phyloP scores from a whole-genome alignment of 768 basidiomycete genomes.

The Mycena capillaripes region DNA sequence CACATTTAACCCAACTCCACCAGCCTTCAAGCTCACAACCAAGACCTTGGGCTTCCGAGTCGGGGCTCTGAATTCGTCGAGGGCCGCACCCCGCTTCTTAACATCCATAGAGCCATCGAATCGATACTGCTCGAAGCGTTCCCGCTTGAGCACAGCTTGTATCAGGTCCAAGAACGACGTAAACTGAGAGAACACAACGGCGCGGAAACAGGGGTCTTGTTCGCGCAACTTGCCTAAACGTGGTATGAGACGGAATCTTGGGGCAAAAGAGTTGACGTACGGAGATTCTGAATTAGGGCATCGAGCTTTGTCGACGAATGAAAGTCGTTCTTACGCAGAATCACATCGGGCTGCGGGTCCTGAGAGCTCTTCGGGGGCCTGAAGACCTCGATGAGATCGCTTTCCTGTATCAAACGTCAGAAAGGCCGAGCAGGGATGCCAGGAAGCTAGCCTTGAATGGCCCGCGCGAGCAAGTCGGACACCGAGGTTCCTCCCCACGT shows the following conservation, averaged over 20 bases:
- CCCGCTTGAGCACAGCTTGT: slow-evolving; percentile 76
- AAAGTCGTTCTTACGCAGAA: slow-evolving; percentile 86
- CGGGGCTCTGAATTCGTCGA: slow-evolving; percentile 81
- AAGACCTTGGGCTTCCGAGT: slow-evolving; percentile 82
- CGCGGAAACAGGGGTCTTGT: slow-evolving; percentile 84
- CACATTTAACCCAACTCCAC: slow-evolving; percentile 92
- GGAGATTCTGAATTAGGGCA: slow-evolving; percentile 81
- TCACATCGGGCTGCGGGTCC: slow-evolving; percentile 58
- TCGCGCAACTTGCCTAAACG: slow-evolving; percentile 69
- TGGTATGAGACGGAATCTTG: background rate
- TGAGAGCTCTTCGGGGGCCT: slow-evolving; percentile 54
- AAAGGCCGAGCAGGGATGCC: background rate
- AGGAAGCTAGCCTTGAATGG: slow-evolving; percentile 67
- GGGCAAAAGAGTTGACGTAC: slow-evolving; percentile 52
- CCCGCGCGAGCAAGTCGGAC: slow-evolving; percentile 84
- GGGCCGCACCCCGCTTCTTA: slow-evolving; percentile 80
- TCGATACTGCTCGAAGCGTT: slow-evolving; percentile 77
- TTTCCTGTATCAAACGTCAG: slow-evolving; percentile 54
- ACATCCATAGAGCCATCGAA: slow-evolving; percentile 96
- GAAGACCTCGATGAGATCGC: slow-evolving; percentile 75
- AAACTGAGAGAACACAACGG: slow-evolving; percentile 93
- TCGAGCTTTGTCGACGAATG: slow-evolving; percentile 92
- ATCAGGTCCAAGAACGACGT: slow-evolving; percentile 91
- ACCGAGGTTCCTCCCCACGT: slow-evolving; percentile 77
- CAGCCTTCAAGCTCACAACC: slow-evolving; percentile 88